These are phyloP conservation scores for Salinomyces thailandicus DNA, from an alignment of 2,329 filamentous ascomycete genomes.

Conservation along the genomic window DNA sequence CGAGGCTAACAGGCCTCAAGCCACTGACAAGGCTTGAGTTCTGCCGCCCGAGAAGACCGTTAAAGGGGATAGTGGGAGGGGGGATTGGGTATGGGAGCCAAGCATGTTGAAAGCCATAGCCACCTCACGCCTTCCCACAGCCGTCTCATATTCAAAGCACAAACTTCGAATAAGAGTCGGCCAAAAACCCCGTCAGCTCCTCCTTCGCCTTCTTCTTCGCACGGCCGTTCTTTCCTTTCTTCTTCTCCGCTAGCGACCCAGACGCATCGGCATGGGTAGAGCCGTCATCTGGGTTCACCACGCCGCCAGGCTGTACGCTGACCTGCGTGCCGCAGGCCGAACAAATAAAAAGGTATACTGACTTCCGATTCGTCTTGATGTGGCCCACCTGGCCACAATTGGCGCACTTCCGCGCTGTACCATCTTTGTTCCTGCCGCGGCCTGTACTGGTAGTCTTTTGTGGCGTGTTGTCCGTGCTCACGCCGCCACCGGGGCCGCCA, in stretches of 20 bases:
- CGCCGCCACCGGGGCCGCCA: slow-evolving; percentile 30
- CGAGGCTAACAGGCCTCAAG: no score
- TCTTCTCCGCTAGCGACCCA: neutral
- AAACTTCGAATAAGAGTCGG: slow-evolving; percentile 12
- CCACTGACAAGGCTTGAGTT: no score
- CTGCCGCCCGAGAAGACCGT: no score
- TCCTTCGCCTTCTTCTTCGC: neutral
- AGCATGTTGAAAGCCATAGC: slow-evolving; percentile 2
- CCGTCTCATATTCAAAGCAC: slow-evolving; percentile 15
- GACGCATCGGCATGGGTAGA: slow-evolving; percentile 3
- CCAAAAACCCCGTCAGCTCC: neutral
- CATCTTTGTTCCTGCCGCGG: slow-evolving; percentile 49
- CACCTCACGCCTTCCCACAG: no score
- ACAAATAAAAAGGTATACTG: slow-evolving; percentile 31
- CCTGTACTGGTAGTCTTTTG: slow-evolving; percentile 17
- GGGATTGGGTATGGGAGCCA: no score
- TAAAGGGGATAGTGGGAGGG: no score
- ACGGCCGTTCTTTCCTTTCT: neutral
- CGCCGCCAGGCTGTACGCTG: neutral
- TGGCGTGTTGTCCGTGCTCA: slow-evolving; percentile 13
- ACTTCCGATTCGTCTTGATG: slow-evolving; percentile 99
- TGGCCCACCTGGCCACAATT: slow-evolving; percentile 95
- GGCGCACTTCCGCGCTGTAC: slow-evolving; percentile 75
- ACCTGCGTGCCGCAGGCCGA: slow-evolving; percentile 2
- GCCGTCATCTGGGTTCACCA: neutral